Evolutionary conservation across 148 eudicot species (phyloP), one percentile per base, ranked within the genome.

Genomic region (Amaranthus hypochondriacus): DNA sequence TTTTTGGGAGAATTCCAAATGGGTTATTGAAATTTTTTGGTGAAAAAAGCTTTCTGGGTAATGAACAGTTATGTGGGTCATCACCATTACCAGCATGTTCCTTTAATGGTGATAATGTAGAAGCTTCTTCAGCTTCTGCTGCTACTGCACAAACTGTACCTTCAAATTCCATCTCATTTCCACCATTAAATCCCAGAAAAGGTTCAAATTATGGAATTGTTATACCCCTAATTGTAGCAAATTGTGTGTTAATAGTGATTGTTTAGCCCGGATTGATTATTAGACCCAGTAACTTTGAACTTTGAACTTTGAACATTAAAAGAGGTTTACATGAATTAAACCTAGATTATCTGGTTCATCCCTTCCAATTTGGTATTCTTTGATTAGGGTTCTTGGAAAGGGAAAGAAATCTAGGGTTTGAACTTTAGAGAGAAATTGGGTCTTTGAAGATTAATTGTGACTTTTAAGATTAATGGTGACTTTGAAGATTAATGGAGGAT

Each of bases 51-150:
- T 89, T 94, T 73, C 43, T 81, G 44, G 98, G 98, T n/a, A 94
- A 94, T 71, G 78, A 82, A 78, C 88, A 84, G 6, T 73, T 94
- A 46, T 94, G 98, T 72, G 97, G 96, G 1, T 62, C 78, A 3
- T 59, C 66, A 21, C 86, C 86, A 1, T 73, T 91, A 39, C 90
- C 86, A 0, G 71, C 44, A 2, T 94, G 98, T 70, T 82, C 93
- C 0, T 86, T 75, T 70, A 56, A 73, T 7, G 76, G 57, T 44
- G 70, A 68, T 53, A 70, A 15, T 59, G 55, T 50, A 15, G 58
- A 39, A 4, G 76, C 80, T 15, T 73, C 78, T 59, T 69, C 72
- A 12, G 71, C 75, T 54, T 62, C 72, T 4, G 73, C 85, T 0
- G 88, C 83, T 9, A 65, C 89, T 15, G 76, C 86, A 0, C 63